These are phyloP conservation scores for Salix viminalis DNA, from an alignment of 345 rosid species.

Conservation along the genomic window DNA sequence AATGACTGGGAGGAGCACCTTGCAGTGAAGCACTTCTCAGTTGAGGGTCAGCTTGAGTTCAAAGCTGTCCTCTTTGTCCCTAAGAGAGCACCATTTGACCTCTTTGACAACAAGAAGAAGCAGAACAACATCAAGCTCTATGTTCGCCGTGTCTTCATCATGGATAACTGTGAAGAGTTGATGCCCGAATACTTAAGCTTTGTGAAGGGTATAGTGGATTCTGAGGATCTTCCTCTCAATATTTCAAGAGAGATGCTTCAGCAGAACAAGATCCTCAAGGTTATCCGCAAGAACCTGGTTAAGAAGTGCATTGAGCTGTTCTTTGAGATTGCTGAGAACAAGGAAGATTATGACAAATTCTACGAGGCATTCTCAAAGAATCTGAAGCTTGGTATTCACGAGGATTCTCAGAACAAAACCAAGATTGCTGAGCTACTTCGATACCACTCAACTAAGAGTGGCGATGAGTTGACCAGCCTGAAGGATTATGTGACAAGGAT, in stretches of 20 bases:
- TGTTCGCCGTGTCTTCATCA: slow-evolving; percentile 23
- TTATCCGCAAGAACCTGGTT: slow-evolving; percentile 24
- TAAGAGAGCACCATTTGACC: slow-evolving; percentile 24
- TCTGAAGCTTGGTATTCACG: slow-evolving; percentile 13
- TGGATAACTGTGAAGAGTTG: slow-evolving; percentile 26
- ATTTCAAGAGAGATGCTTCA: slow-evolving; percentile 22
- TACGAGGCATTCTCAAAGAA: slow-evolving; percentile 20
- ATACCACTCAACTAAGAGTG: slow-evolving; percentile 25
- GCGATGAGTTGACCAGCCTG: slow-evolving; percentile 23
- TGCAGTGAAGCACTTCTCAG: slow-evolving; percentile 25
- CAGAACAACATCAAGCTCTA: slow-evolving; percentile 27
- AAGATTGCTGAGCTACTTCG: slow-evolving; percentile 16
- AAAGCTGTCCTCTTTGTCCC: slow-evolving; percentile 25
- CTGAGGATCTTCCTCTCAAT: slow-evolving; percentile 22
- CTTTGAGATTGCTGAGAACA: slow-evolving; percentile 24
- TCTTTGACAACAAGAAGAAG: slow-evolving; percentile 23
- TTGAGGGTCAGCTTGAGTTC: slow-evolving; percentile 28
- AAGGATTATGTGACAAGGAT: slow-evolving; percentile 27
- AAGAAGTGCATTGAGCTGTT: slow-evolving; percentile 27
- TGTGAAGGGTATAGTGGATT: slow-evolving; percentile 23
- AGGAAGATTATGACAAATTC: slow-evolving; percentile 21
- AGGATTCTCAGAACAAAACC: slow-evolving; percentile 11
- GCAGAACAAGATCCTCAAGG: slow-evolving; percentile 27
- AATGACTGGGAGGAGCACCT: slow-evolving; percentile 29
- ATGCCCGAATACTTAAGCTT: slow-evolving; percentile 20